Conservation (phyloP, 1,284 basidiomycete species). For the Coriolopsis trogii region DNA sequence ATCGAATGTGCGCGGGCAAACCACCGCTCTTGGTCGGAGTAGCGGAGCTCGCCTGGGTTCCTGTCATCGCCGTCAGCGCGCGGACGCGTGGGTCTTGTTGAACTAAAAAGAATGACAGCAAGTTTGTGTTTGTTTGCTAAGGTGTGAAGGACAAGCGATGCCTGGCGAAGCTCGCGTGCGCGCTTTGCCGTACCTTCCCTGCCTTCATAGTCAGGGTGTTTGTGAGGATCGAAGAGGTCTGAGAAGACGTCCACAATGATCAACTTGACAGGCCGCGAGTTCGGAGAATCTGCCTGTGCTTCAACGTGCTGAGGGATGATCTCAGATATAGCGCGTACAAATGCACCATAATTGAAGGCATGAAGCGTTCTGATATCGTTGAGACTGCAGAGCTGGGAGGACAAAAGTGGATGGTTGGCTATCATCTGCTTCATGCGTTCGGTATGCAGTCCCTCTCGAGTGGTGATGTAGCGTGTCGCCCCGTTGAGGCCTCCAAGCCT, state of each 20-base stretch:
- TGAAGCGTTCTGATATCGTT: slow-evolving; percentile 70
- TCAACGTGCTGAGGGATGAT: slow-evolving; percentile 64
- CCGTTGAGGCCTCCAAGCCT: slow-evolving; percentile 55
- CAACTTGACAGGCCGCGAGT: slow-evolving; percentile 62
- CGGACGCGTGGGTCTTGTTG: slow-evolving; percentile 79
- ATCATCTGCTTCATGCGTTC: slow-evolving; percentile 62
- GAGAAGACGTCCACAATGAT: slow-evolving; percentile 83
- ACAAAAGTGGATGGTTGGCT: slow-evolving; percentile 50
- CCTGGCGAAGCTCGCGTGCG: slow-evolving; percentile 65
- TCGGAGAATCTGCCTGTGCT: slow-evolving; percentile 29
- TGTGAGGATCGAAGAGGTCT: slow-evolving; percentile 71
- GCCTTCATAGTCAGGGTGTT: slow-evolving; percentile 57
- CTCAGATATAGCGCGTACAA: slow-evolving; percentile 68
- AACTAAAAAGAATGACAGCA: slow-evolving; percentile 84
- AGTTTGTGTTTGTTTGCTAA: slow-evolving; percentile 66
- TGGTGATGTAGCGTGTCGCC: slow-evolving; percentile 75
- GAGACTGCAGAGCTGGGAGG: slow-evolving; percentile 51
- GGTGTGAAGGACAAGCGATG: slow-evolving; percentile 69
- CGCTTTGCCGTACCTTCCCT: slow-evolving; percentile 72
- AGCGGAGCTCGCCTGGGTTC: slow-evolving; percentile 49
- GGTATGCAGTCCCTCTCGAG: slow-evolving; percentile 74
- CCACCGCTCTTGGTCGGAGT: slow-evolving; percentile 75
- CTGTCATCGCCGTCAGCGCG: slow-evolving; percentile 29
- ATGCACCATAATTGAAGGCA: slow-evolving; percentile 59
- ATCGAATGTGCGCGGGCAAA: slow-evolving; percentile 69